A percentile compares a stretch with the other conserved stretches of the same genome.
These are phyloP conservation scores for Hypoxylon lenormandii DNA, from an alignment of 495 filamentous ascomycete species.

Conservation along the genomic window DNA sequence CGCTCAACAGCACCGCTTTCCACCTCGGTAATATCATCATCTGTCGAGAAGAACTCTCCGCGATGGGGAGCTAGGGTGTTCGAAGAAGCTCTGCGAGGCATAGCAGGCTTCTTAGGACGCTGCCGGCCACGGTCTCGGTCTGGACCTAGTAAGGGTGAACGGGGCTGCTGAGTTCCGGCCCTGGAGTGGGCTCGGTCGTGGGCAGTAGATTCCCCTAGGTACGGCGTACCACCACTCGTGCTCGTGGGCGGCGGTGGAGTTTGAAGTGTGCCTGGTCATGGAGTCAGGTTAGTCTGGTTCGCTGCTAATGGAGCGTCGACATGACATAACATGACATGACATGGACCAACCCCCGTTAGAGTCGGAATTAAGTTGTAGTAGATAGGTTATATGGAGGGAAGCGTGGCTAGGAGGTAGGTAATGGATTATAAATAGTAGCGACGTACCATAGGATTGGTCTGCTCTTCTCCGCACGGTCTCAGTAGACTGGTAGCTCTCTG, in stretches of 20 bases:
- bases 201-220: constrained; percentile 48
- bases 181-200: constrained; percentile 53
- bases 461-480: constrained; percentile 63
- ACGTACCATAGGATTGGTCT: constrained; percentile 61
- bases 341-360: constrained; percentile 18
- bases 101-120: constrained; percentile 75
- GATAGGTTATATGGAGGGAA: constrained; percentile 23
- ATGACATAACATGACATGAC: constrained; percentile 37
- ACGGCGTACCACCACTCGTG: constrained; percentile 29
- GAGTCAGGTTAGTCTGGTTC: constrained; percentile 38
- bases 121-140: constrained; percentile 69
- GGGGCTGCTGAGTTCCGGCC: constrained; percentile 43
- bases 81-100: constrained; percentile 79
- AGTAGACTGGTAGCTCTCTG: constrained; percentile 60
- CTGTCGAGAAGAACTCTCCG: constrained; percentile 90
- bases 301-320: constrained; percentile 1
- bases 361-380: constrained; percentile 25
- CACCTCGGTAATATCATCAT: constrained; percentile 88
- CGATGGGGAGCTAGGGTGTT: constrained; percentile 78
- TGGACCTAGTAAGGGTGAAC: constrained; percentile 68
- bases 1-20: constrained; percentile 67
- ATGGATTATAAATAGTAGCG: constrained; percentile 16
- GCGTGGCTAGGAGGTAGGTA: background rate
- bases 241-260: constrained; percentile 46
- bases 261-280: constrained; percentile 52